Base-by-base conservation (phyloP, 768 basidiomycete genomes). In the Holtermanniella nyarrowii region DNA sequence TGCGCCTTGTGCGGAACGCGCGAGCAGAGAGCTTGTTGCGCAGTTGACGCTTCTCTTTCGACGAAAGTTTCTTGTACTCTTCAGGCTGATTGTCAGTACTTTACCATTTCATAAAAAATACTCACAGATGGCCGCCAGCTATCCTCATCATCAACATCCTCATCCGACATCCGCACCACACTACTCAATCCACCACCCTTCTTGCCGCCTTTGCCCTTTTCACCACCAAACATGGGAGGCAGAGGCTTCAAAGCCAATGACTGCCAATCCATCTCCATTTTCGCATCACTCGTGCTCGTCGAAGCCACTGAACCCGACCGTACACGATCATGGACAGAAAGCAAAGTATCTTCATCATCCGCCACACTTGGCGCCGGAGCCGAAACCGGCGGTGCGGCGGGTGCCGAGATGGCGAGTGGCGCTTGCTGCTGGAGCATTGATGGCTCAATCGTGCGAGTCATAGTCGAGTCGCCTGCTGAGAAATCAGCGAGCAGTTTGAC, bases 11-110 rank as follows among this genome's bases (percentile, higher is more conserved):
- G n/a, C 93, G 78, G 74, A 96, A 96, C 69, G 93, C 95, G 49
- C 91, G 76, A 0, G 93, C 93, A 58, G 83, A 85, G 61, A 96
- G 89, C 82, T 99, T 99, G 76, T 99, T 99, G 46, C 93, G 72
- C 41, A 97, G 75, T 71, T 97, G 93, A 7, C 95, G 76, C 73
- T 97, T 97, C 76, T 97, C 91, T 74, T 93, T 96, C 63, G 82
- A 84, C 4, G 82, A 81, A 80, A 99, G 85, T 72, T 88, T 96
- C 67, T 86, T 83, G 75, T 96, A 95, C 56, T 90, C 89, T 58
- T 95, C 93, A 0, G 89, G 84, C 47, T 52, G 50, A n/a, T 26
- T n/a, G 25, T 7, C 31, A 7, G 31, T n/a, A 14, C 24, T n/a
- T 18, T 20, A 14, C 23, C 22, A 2, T 7, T 5, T 25, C 13